These are phyloP conservation scores for Aspergillus ochraceoroseus DNA, from an alignment of 2,329 filamentous ascomycete species.

Conservation along the genomic window DNA sequence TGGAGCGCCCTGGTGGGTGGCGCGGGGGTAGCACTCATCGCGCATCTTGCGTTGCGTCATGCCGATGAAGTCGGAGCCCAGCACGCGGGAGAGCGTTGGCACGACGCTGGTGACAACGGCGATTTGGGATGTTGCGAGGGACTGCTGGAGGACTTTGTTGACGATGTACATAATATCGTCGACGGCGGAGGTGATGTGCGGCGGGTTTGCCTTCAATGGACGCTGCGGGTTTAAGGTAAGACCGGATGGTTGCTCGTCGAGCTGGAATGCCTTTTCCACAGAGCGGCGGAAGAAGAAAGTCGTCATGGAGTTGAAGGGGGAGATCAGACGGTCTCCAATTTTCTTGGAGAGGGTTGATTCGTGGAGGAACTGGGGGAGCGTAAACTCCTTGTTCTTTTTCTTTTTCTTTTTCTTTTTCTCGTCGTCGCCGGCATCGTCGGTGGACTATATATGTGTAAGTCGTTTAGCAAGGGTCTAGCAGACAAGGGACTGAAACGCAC, in stretches of 20 bases:
- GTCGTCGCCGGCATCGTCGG: no score
- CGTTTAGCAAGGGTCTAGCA: neutral
- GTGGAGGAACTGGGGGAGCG: conserved; percentile 66
- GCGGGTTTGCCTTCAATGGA: conserved; percentile 69
- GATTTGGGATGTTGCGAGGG: conserved; percentile 77
- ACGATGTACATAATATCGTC: conserved; percentile 99
- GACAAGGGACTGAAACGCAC: conserved; percentile 47
- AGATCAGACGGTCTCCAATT: conserved; percentile 65
- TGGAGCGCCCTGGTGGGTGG: conserved; percentile 69
- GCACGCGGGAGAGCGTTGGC: conserved; percentile 70
- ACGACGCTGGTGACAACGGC: conserved; percentile 72
- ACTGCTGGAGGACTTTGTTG: conserved; percentile 81
- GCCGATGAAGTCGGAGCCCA: conserved; percentile 85
- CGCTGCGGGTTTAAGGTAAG: conserved; percentile 70
- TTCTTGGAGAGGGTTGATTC: conserved; percentile 79
- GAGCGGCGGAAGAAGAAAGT: conserved; percentile 95
- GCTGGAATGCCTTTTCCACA: conserved; percentile 94
- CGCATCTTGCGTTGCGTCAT: conserved; percentile 98
- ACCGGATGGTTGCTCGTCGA: conserved; percentile 80
- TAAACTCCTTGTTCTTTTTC: conserved; percentile 55
- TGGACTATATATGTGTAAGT: conserved; percentile 24
- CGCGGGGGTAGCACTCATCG: conserved; percentile 85
- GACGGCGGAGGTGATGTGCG: conserved; percentile 89
- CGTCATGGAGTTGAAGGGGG: conserved; percentile 85
- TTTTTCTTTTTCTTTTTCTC: no score